Evolutionary conservation across 352 stramenopile genomes (phyloP), one percentile per base, ranked within the genome.

Genomic region (Phytopythium helicoides): DNA sequence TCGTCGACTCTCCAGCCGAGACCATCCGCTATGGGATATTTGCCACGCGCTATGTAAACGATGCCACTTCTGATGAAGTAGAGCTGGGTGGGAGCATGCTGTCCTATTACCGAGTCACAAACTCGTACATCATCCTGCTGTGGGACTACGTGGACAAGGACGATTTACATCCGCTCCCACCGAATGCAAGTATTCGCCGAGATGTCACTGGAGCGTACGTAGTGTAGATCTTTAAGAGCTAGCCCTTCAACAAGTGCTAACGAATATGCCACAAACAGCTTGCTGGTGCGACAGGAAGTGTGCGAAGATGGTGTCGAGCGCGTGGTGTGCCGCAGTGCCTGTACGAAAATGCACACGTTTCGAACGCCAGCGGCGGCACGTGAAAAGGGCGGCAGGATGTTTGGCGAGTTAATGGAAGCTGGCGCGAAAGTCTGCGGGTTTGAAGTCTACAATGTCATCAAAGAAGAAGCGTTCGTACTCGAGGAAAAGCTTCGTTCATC

Each of bases 281-380:
- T 71, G 34, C 47, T 71, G 14, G 54, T 72, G 25, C 62, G 62
- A 9, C 59, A 55, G 28, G 66, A 76, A 38, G 56, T 63, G 22
- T 76, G 66, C 36, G 60, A 60, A 22, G 66, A 76, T 34, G 66
- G 66, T 19, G 21, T 70, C 5, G 50, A 72, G 47, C 66, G 66
- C 15, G 58, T 72, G 14, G 63, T 76, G 23, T 68, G 55, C 38
- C 66, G 66, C 21, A 65, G 51, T 23, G 65, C 71, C 39, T 72
- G 66, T 53, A 72, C 63, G 3, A 76, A 76, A 46, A 41, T 68
- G 31, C 62, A 71, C 56, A 64, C 54, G 10, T 44, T 50, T 15
- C 25, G 34, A 31, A n/a, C 16, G 8, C 16, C 28, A 5, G 10
- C 28, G 28, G 16, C 18, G 14, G 22, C 16, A 3, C 7, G n/a